Evolutionary conservation across 805 yeast genomes (phyloP), one percentile per base, ranked within the genome.

Genomic region (Komagataella ulmi): DNA sequence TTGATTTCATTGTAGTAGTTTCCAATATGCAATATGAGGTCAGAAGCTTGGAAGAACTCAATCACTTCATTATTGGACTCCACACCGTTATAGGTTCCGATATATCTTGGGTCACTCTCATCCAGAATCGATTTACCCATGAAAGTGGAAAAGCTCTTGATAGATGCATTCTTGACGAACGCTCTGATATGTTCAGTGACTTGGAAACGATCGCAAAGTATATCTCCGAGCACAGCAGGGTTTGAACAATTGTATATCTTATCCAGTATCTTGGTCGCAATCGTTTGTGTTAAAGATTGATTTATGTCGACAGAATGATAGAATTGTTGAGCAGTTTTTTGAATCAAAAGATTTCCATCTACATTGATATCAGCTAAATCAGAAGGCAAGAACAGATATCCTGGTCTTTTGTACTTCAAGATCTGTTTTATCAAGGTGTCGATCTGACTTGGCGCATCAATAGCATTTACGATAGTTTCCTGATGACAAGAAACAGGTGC

Each of bases 51-150:
- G 51, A 75, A 77, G 55, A 70, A 75, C 48, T 71, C 66, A 45
- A 69, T 66, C 24, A 81, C 76, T 21, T 76, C 75, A 14, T 66
- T 66, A 30, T 67, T 66, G 2, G 85, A 77, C 51, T 74, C 75
- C 40, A 62, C 62, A 40, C 96, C 96, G 56, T 74, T 78, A 63
- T 84, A 90, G 44, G 77, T 80, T 44, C 96, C 97, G 54, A 81
- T 73, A 61, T 76, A 89, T 48, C 75, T 71, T 6, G 75, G 69
- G 54, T 74, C 69, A n/a, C 79, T 65, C 67, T 89, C 97, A 65
- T 89, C 82, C 45, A 89, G 65, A 21, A 79, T 65, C 7, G 87
- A 81, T 64, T 88, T 84, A 14, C 89, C 95, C 77, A 77, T 78
- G 50, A 76, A 71, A 0, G 89, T 77, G 7, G 81, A 70, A 64